These are phyloP conservation scores for Scalesia atractyloides DNA, from an alignment of 129 eudicot species.

Conservation along the genomic window DNA sequence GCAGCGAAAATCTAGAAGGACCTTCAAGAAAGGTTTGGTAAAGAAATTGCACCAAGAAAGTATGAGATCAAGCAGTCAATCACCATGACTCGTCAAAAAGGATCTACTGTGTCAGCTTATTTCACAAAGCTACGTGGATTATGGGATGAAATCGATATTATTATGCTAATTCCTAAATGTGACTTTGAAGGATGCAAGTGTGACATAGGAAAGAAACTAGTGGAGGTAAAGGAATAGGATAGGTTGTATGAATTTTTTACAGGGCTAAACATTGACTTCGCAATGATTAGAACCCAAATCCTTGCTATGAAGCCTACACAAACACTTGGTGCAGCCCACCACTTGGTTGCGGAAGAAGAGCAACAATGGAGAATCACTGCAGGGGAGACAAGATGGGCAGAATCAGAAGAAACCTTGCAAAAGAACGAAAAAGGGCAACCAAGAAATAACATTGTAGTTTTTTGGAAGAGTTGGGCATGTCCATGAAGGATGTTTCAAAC, in stretches of 20 bases:
- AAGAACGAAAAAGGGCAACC: background rate
- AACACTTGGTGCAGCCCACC: background rate
- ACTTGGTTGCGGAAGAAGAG: slow-evolving; percentile 5
- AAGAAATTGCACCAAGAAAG: background rate
- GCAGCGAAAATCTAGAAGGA: background rate
- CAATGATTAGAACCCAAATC: too few species aligned
- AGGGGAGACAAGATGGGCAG: background rate
- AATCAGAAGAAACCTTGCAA: too few species aligned
- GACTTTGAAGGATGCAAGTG: background rate
- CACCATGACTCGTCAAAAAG: background rate
- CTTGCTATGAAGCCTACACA: background rate
- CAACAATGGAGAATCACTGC: background rate
- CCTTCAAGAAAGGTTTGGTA: background rate
- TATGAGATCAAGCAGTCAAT: background rate
- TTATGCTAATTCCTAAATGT: background rate
- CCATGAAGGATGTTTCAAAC: too few species aligned
- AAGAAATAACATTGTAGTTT: background rate
- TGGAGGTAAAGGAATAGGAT: background rate
- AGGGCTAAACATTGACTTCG: too few species aligned
- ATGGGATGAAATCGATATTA: background rate
- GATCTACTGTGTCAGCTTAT: background rate
- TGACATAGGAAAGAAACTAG: background rate
- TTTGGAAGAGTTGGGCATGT: too few species aligned
- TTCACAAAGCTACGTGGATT: background rate
- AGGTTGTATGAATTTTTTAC: too few species aligned